These are phyloP conservation scores for Trichosporon coremiiforme DNA, from an alignment of 1,284 basidiomycete species.

Conservation along the genomic window DNA sequence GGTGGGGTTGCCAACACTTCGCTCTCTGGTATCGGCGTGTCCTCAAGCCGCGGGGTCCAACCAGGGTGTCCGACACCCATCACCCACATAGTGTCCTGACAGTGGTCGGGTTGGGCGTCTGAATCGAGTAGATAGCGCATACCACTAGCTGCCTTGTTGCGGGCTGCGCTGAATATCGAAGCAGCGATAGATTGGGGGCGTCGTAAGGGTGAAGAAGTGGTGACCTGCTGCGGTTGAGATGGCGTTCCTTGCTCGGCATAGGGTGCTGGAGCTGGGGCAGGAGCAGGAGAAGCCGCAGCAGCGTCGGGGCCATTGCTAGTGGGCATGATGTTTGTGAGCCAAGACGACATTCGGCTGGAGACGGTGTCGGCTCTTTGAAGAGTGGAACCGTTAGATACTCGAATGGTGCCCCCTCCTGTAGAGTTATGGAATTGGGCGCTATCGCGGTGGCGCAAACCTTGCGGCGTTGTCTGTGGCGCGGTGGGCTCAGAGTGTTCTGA, in stretches of 20 bases:
- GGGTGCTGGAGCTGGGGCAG: slow-evolving; percentile 20
- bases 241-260: slow-evolving; percentile 23
- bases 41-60: slow-evolving; percentile 41
- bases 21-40: slow-evolving; percentile 3
- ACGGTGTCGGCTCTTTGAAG: slow-evolving; percentile 22
- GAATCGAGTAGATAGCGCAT: slow-evolving; percentile 80
- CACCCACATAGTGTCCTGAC: slow-evolving; percentile 77
- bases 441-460: slow-evolving; percentile 32
- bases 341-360: slow-evolving; percentile 47
- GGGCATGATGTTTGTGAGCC: slow-evolving; percentile 53
- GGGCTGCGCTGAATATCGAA: slow-evolving; percentile 50
- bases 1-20: slow-evolving; percentile 8
- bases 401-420: slow-evolving; percentile 12
- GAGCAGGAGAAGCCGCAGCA: slow-evolving; percentile 28
- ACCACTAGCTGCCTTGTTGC: slow-evolving; percentile 54
- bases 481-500: slow-evolving; percentile 9
- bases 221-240: background rate
- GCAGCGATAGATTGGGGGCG: slow-evolving; percentile 41
- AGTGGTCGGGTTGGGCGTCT: slow-evolving; percentile 75
- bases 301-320: background rate
- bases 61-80: slow-evolving; percentile 73
- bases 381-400: slow-evolving; percentile 3
- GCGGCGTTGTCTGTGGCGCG: slow-evolving; percentile 8
- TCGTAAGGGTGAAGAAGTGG: slow-evolving; percentile 14
- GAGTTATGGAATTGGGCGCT: slow-evolving; percentile 25